Evolutionary conservation across 225 moss, liverwort and hornwort genomes (phyloP), one percentile per base, ranked within the genome.

Genomic region (Takakia lepidozioides): DNA sequence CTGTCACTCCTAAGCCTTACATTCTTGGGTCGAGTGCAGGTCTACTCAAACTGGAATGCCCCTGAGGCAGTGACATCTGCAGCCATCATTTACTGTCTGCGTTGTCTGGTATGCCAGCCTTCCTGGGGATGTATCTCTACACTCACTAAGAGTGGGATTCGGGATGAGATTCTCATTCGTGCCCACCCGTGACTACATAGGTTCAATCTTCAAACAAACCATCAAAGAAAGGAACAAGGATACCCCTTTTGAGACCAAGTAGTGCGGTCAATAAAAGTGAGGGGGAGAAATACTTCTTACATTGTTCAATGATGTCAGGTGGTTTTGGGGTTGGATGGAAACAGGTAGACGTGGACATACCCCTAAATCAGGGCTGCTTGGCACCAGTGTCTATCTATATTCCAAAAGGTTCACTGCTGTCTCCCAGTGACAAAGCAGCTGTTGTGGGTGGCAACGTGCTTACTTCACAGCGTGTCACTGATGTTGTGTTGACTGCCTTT

Each of bases 361-460:
- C 98, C 8, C 86, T 98, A 34, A 98, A 98, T 54, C 98, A 98
- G 55, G 98, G 98, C 47, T 98, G 98, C 69, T 76, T 98, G 55
- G 91, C 98, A 8, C 98, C 98, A 0, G 98, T 98, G 48, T 79
- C 85, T 4, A 98, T 98, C 44, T 55, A 38, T 23, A 85, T 98
- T 14, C 98, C 98, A 3, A 76, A 61, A 52, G 91, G 98, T 10
- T 91, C 64, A 49, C 66, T 98, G 29, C 47, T 98, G 20, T 98
- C 91, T 14, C 98, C 98, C 6, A 91, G 98, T 52, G 98, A 98
- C 57, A 85, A 83, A 66, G 98, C 98, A 5, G 98, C 98, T 35
- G 98, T 98, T 7, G 98, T 98, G 37, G 98, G 98, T 38, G 98
- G 98, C 51, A 98, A 98, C 44, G 98, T 98, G 51, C 71, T 98